Evolutionary conservation across 2,329 filamentous ascomycete genomes (phyloP).

Genomic region (Trematosphaeria pertusa): DNA sequence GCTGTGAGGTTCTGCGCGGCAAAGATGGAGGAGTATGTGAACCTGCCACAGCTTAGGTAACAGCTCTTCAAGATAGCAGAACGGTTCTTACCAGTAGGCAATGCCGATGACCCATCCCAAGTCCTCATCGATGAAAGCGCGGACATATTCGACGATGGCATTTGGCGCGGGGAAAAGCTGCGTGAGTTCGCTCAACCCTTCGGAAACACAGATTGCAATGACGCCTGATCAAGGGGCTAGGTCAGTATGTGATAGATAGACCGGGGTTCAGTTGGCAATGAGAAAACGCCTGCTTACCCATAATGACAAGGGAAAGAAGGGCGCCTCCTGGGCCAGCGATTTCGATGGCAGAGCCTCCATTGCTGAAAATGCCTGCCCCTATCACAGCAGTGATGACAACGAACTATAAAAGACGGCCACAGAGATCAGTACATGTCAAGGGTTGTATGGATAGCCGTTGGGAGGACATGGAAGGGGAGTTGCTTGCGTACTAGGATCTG

Average conservation of each 20-base stretch:
- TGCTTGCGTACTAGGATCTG: not conserved
- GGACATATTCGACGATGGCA: slow-evolving; percentile 3
- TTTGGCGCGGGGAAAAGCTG: slow-evolving; percentile 4
- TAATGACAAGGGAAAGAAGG: not conserved
- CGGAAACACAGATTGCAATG: not conserved
- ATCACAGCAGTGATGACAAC: slow-evolving; percentile 1
- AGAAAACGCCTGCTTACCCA: not conserved
- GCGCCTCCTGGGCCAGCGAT: slow-evolving; percentile 1
- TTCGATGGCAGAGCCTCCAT: slow-evolving; percentile 1
- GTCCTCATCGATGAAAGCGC: slow-evolving; percentile 3
- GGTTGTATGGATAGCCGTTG: too few species aligned
- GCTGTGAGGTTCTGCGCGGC: slow-evolving; percentile 2
- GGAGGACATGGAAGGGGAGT: too few species aligned
- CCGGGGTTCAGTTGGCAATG: not conserved
- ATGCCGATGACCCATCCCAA: slow-evolving; percentile 3
- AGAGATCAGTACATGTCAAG: too few species aligned
- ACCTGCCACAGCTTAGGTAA: not conserved
- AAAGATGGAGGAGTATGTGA: slow-evolving; percentile 1
- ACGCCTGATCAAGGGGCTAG: not conserved
- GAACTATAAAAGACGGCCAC: slow-evolving; percentile 1
- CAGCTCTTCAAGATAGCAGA: not conserved
- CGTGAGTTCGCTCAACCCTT: slow-evolving; percentile 1
- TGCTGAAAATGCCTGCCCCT: slow-evolving; percentile 2
- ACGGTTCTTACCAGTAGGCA: slow-evolving; percentile 1
- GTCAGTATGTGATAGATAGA: not conserved